Evolutionary conservation across 441 rosid genomes (phyloP), one percentile per base, ranked within the genome.

Genomic region (Erodium trifolium): DNA sequence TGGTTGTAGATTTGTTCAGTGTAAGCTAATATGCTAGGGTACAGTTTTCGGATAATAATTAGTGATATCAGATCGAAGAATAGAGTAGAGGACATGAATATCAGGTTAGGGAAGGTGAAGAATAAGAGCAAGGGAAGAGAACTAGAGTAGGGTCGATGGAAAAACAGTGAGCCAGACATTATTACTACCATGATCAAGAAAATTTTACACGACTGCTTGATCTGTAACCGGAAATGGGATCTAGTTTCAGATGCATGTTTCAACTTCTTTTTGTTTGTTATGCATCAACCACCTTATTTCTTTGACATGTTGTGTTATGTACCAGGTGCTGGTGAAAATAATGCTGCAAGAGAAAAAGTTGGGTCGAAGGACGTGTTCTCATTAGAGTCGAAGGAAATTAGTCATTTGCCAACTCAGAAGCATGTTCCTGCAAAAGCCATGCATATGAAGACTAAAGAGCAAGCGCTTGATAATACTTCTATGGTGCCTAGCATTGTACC

Each of bases 241-340:
- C 8, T 53, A 14, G 16, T 53, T 53, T 14, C 19, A 53, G 23
- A 53, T 14, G 10, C 23, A 53, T 53, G n/a, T 53, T 53, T n/a
- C 59, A 53, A 53, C 59, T 53, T 53, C 59, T 53, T 53, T 14
- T 53, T 53, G 23, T 53, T 53, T 53, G 19, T 17, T 16, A 16
- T 16, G 19, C 49, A 41, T 27, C 31, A 10, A 35, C 39, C 23
- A n/a, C 14, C 59, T 13, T 53, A 12, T 31, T 19, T 67, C 14
- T 77, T 68, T 81, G 45, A 81, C 75, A 23, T 72, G 63, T 43
- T 69, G 19, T 53, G 69, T 69, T 71, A 19, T 77, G 63, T 76
- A 74, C 13, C 81, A 94, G 98, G 91, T 75, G 63, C 84, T 71
- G 88, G 84, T 63, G 93, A 87, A 76, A 82, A 77, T 77, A 78